Percentiles rank a stretch among this genome's conserved stretches.
phyloP scores from a whole-genome alignment of 2,329 filamentous ascomycete species.

The Tolypocladium capitatum region DNA sequence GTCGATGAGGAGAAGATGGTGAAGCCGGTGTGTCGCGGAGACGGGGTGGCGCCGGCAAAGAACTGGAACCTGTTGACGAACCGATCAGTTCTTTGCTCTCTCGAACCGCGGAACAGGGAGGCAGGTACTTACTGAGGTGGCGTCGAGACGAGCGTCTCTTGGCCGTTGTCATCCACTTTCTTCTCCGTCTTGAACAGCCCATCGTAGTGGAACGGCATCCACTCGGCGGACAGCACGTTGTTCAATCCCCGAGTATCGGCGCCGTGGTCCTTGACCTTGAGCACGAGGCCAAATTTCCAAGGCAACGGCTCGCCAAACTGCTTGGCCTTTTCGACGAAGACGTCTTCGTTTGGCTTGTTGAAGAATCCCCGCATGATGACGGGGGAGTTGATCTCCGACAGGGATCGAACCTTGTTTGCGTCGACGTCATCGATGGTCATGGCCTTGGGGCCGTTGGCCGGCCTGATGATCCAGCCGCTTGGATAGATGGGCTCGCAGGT shows the following conservation, averaged over 20 bases:
- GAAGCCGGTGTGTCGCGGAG: conserved; percentile 36
- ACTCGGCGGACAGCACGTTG: conserved; percentile 38
- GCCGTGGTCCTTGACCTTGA: conserved; percentile 37
- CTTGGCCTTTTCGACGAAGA: conserved; percentile 30
- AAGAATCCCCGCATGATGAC: conserved; percentile 38
- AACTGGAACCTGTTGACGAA: conserved; percentile 30
- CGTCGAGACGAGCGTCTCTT: conserved; percentile 24
- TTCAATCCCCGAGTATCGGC: conserved; percentile 29
- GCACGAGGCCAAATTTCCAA: conserved; percentile 39
- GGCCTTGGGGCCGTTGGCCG: conserved; percentile 15
- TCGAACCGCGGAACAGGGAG: not conserved
- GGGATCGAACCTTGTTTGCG: conserved; percentile 26
- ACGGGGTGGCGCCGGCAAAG: conserved; percentile 32
- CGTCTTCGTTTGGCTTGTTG: conserved; percentile 28
- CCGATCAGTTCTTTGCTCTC: not conserved
- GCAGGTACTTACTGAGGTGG: conserved; percentile 25
- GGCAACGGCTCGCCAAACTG: conserved; percentile 33
- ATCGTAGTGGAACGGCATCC: conserved; percentile 46
- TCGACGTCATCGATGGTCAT: conserved; percentile 30
- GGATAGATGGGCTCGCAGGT: conserved; percentile 34
- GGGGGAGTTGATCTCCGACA: conserved; percentile 38
- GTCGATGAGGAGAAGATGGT: conserved; percentile 41
- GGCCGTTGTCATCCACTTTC: conserved; percentile 21
- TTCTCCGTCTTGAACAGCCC: conserved; percentile 41
- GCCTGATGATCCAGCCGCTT: conserved; percentile 26